Evolutionary conservation across 2,329 filamentous ascomycete species (phyloP).

Genomic region (Diatrype stigma): DNA sequence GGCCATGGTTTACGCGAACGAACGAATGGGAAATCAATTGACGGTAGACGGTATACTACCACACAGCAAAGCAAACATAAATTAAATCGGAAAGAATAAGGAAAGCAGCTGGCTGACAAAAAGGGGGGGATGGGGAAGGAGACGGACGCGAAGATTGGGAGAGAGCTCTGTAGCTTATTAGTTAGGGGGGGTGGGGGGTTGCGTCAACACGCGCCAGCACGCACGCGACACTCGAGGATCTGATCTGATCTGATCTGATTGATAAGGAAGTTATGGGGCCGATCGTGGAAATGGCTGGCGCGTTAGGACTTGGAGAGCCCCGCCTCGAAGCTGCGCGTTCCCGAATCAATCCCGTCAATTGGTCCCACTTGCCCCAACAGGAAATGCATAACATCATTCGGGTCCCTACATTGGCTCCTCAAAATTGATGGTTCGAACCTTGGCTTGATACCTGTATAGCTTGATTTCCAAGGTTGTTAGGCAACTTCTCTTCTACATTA

Average conservation of each 20-base stretch:
- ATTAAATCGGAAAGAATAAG: too few relatives aligned
- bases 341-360: too few relatives aligned
- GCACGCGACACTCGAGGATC: not conserved
- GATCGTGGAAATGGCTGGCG: not conserved
- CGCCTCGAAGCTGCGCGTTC: not conserved
- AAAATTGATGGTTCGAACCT: not conserved
- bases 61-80: too few relatives aligned
- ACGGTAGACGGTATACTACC: too few relatives aligned
- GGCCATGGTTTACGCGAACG: slow-evolving; percentile 21
- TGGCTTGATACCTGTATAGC: too few relatives aligned
- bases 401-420: not conserved
- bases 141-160: not conserved
- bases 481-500: too few relatives aligned
- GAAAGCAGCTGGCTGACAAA: slow-evolving; percentile 4
- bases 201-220: not conserved
- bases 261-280: not conserved
- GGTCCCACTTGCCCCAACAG: not conserved
- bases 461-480: too few relatives aligned
- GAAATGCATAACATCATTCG: not conserved
- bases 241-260: not conserved
- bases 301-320: not conserved
- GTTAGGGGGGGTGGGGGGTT: not conserved
- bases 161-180: too few relatives aligned
- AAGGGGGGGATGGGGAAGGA: slow-evolving; percentile 2
- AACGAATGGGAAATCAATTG: not conserved